Conservation (phyloP, 106 monocot species). For the Dendrobium chrysotoxum region DNA sequence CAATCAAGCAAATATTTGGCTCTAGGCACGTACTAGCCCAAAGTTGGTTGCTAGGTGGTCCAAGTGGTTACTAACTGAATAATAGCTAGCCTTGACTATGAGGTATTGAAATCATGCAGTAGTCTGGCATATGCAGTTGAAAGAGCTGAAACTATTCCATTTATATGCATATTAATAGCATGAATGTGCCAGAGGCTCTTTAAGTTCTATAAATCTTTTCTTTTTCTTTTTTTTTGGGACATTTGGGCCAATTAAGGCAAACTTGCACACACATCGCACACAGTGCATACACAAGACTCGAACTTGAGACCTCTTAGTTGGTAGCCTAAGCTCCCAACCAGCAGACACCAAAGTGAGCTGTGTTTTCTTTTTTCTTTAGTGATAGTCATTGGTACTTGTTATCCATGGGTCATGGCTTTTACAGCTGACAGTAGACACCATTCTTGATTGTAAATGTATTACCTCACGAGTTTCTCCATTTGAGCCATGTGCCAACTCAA, state of each 20-base stretch:
- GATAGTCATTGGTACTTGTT: background rate
- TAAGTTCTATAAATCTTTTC: background rate
- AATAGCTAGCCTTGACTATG: background rate
- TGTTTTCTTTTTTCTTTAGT: background rate
- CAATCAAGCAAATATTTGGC: background rate
- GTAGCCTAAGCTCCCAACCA: too few relatives aligned
- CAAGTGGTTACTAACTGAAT: background rate
- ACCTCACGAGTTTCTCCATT: background rate
- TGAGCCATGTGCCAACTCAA: background rate
- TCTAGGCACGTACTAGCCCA: background rate
- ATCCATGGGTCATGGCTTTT: background rate
- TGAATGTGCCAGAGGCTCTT: background rate
- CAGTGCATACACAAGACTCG: too few relatives aligned
- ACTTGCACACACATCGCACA: too few relatives aligned
- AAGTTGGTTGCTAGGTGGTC: background rate
- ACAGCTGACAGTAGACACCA: background rate
- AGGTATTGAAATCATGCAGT: background rate
- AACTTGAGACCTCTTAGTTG: too few relatives aligned
- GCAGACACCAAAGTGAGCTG: too few relatives aligned
- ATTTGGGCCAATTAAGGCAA: too few relatives aligned
- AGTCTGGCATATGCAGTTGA: background rate
- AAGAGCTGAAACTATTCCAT: background rate
- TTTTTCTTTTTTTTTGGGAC: too few relatives aligned
- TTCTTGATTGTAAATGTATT: background rate
- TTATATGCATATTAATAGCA: background rate